A percentile compares a stretch with the other conserved stretches of the same genome.
Evolutionary conservation across 2,329 filamentous ascomycete genomes (phyloP).

Genomic region (Sporothrix brasiliensis): DNA sequence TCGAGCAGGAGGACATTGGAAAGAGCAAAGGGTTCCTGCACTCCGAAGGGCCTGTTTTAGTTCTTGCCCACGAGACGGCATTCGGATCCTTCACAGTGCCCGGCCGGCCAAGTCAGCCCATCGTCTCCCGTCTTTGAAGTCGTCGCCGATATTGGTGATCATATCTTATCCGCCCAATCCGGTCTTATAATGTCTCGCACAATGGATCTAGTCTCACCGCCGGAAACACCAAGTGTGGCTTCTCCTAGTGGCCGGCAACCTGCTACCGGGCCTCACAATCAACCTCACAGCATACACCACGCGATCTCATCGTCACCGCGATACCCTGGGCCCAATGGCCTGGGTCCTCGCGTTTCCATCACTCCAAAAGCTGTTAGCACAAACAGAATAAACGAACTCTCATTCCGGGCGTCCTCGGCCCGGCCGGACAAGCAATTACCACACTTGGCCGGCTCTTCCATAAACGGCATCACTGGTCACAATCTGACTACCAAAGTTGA

Average conservation of each 20-base stretch:
- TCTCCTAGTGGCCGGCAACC: conserved; percentile 42
- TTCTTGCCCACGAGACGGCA: not conserved
- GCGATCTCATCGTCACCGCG: conserved; percentile 14
- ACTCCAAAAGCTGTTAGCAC: conserved; percentile 41
- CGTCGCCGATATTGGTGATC: not conserved
- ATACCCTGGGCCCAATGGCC: conserved; percentile 31
- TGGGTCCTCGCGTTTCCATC: conserved; percentile 37
- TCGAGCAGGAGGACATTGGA: not conserved
- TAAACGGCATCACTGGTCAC: not conserved
- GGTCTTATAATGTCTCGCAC: conserved; percentile 32
- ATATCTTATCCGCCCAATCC: not conserved
- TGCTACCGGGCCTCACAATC: conserved; percentile 32
- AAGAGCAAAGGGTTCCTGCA: not conserved
- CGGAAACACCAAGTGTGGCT: conserved; percentile 47
- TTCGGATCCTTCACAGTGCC: not conserved
- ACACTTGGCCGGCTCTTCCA: conserved; percentile 42
- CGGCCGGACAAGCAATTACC: conserved; percentile 47
- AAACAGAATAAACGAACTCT: conserved; percentile 39
- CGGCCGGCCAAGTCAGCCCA: not conserved
- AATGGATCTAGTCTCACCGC: conserved; percentile 48
- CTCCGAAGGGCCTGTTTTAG: not conserved
- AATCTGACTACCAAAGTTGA: conserved; percentile 25
- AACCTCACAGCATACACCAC: conserved; percentile 23
- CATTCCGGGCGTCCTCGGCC: conserved; percentile 40
- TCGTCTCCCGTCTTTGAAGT: not conserved